These are phyloP conservation scores for Fusarium sarcochroum DNA, from an alignment of 2,329 filamentous ascomycete species.

Conservation along the genomic window DNA sequence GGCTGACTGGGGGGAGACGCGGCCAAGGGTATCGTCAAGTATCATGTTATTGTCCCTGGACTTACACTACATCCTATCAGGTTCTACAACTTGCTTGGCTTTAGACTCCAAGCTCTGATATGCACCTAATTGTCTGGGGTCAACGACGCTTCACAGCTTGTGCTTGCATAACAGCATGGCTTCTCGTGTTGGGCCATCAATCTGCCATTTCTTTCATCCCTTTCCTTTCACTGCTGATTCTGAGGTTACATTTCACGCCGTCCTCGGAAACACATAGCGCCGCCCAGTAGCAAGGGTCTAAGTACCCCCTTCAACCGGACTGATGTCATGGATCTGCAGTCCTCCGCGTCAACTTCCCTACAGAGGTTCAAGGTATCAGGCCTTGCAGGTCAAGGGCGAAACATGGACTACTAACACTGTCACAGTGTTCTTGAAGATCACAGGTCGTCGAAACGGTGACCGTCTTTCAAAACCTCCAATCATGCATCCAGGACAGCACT, in stretches of 20 bases:
- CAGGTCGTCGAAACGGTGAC: slow-evolving; percentile 41
- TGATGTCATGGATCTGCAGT: slow-evolving; percentile 55
- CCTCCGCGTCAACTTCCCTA: slow-evolving; percentile 34
- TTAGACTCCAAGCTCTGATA: slow-evolving; percentile 6
- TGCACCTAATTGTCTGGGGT: slow-evolving; percentile 6
- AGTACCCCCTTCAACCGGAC: slow-evolving; percentile 38
- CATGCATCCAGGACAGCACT: slow-evolving; percentile 36
- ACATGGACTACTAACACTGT: slow-evolving; percentile 11
- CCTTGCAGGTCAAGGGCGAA: slow-evolving; percentile 21
- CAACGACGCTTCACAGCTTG: slow-evolving; percentile 17
- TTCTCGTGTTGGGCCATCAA: slow-evolving; percentile 16
- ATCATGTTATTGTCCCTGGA: slow-evolving; percentile 10
- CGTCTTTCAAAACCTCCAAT: slow-evolving; percentile 38
- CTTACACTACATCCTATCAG: slow-evolving; percentile 27
- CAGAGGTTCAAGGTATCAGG: slow-evolving; percentile 15
- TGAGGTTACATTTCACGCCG: slow-evolving; percentile 27
- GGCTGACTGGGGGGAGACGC: slow-evolving; percentile 11
- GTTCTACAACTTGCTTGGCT: slow-evolving; percentile 11
- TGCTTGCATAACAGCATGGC: slow-evolving; percentile 24
- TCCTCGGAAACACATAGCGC: slow-evolving; percentile 35
- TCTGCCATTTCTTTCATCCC: slow-evolving; percentile 3
- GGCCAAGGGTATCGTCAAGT: slow-evolving; percentile 19
- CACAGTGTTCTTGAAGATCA: slow-evolving; percentile 14
- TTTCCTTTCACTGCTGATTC: slow-evolving; percentile 23
- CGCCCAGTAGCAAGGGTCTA: slow-evolving; percentile 36